These are phyloP conservation scores for Phaseolus lunatus DNA, from an alignment of 306 rosid species.

Conservation along the genomic window DNA sequence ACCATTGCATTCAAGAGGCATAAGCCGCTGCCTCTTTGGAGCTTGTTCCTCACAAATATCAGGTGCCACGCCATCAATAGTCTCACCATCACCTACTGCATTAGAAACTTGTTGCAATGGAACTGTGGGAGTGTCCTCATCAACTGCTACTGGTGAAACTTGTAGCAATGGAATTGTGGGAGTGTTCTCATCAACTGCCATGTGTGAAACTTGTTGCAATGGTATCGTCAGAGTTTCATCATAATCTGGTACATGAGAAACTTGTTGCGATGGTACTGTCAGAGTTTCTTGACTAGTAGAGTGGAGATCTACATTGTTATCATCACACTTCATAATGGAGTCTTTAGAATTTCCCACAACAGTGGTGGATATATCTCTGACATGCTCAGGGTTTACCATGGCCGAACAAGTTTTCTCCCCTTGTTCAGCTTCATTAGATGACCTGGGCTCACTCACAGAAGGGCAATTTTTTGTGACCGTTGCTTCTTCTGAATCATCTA, in stretches of 20 bases:
- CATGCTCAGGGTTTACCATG: slow-evolving; percentile 36
- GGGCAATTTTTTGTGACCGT: slow-evolving; percentile 55
- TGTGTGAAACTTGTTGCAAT: slow-evolving; percentile 40
- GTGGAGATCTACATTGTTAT: slow-evolving; percentile 39
- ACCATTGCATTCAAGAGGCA: slow-evolving; percentile 32
- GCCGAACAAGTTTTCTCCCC: slow-evolving; percentile 41
- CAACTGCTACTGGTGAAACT: no score
- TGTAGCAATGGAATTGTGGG: no score
- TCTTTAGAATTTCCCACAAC: slow-evolving; percentile 44
- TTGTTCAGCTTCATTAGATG: slow-evolving; percentile 50
- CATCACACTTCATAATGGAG: slow-evolving; percentile 28
- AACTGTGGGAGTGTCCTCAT: slow-evolving; percentile 36
- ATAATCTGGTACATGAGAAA: slow-evolving; percentile 36
- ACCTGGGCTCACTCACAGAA: slow-evolving; percentile 48
- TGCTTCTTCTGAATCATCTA: slow-evolving; percentile 59
- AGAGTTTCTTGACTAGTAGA: slow-evolving; percentile 46
- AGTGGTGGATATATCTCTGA: slow-evolving; percentile 28
- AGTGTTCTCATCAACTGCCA: slow-evolving; percentile 42
- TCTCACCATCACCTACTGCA: slow-evolving; percentile 39
- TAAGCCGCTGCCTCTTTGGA: slow-evolving; percentile 60
- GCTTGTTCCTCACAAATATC: slow-evolving; percentile 56
- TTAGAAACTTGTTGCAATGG: slow-evolving; percentile 39
- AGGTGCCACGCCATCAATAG: slow-evolving; percentile 42
- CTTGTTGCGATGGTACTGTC: slow-evolving; percentile 24
- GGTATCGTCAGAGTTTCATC: slow-evolving; percentile 42